Percentiles rank a stretch among this genome's conserved stretches.
phyloP scores from a whole-genome alignment of 2,329 filamentous ascomycete genomes.

The Emydomyces testavorans region DNA sequence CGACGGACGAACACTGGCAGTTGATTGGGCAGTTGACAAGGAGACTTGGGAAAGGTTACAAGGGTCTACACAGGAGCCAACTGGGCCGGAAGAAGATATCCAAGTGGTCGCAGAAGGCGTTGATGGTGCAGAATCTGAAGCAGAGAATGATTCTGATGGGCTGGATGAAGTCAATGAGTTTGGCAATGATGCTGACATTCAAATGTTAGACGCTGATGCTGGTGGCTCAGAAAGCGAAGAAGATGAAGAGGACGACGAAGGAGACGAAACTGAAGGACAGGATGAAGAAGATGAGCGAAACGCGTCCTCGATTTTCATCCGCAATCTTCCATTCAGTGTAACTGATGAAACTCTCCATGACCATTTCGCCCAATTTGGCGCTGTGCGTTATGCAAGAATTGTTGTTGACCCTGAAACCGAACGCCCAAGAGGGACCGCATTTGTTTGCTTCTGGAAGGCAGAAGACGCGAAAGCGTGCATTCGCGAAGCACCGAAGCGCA shows the following conservation, averaged over 20 bases:
- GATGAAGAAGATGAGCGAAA: conserved; percentile 44
- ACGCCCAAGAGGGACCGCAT: conserved; percentile 80
- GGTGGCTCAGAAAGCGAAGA: conserved; percentile 32
- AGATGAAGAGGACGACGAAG: conserved; percentile 34
- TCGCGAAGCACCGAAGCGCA: conserved; percentile 54
- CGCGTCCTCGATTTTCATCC: conserved; percentile 73
- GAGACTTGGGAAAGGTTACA: conserved; percentile 62
- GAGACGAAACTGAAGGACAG: conserved; percentile 34
- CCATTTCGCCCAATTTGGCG: conserved; percentile 81
- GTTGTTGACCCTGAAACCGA: conserved; percentile 80
- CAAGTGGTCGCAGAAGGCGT: conserved; percentile 32
- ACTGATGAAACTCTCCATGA: conserved; percentile 71
- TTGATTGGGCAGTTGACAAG: conserved; percentile 96
- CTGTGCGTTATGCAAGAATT: conserved; percentile 78
- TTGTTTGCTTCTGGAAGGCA: conserved; percentile 77
- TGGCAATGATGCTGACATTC: conserved; percentile 33
- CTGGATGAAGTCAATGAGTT: conserved; percentile 29
- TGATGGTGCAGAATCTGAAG: conserved; percentile 35
- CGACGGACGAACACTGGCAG: conserved; percentile 76
- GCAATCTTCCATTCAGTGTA: conserved; percentile 82
- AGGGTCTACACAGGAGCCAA: conserved; percentile 34
- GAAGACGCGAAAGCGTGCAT: conserved; percentile 69
- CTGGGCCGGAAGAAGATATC: conserved; percentile 20
- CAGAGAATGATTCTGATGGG: conserved; percentile 29
- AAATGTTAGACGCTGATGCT: conserved; percentile 35